These are phyloP conservation scores for Geoglossum glabrum DNA, from an alignment of 495 filamentous ascomycete genomes.

Conservation along the genomic window DNA sequence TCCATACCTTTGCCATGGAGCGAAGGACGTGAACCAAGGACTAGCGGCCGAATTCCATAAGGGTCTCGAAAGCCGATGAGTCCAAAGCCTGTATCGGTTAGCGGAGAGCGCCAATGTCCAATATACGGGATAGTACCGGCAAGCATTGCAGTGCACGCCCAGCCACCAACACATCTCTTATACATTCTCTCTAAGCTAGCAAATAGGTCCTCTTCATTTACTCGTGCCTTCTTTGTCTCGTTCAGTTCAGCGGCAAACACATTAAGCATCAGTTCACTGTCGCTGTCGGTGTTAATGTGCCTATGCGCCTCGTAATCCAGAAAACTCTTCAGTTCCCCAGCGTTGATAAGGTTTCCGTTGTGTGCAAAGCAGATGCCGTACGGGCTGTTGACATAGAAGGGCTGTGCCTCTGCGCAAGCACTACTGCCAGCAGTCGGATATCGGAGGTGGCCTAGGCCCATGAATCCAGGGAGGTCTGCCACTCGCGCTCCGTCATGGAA, in stretches of 20 bases:
- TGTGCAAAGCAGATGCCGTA: slow-evolving; percentile 55
- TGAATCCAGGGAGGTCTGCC: slow-evolving; percentile 62
- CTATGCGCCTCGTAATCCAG: slow-evolving; percentile 79
- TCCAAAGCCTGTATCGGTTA: slow-evolving; percentile 41
- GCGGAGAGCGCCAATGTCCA: neutral
- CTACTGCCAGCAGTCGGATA: slow-evolving; percentile 85
- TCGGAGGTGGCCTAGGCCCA: slow-evolving; percentile 76
- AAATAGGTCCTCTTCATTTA: slow-evolving; percentile 83
- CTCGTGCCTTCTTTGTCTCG: slow-evolving; percentile 88
- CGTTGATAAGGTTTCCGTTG: slow-evolving; percentile 93
- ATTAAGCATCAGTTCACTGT: slow-evolving; percentile 90
- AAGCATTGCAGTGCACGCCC: slow-evolving; percentile 79
- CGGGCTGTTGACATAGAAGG: slow-evolving; percentile 86
- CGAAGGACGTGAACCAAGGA: slow-evolving; percentile 56
- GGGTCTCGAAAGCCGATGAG: slow-evolving; percentile 77
- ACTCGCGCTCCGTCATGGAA: slow-evolving; percentile 63
- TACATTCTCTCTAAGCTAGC: slow-evolving; percentile 56
- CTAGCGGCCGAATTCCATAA: slow-evolving; percentile 77
- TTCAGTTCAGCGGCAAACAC: slow-evolving; percentile 86
- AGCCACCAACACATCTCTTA: slow-evolving; percentile 59
- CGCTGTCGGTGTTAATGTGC: slow-evolving; percentile 92
- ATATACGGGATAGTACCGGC: slow-evolving; percentile 32
- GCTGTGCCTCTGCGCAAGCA: slow-evolving; percentile 62
- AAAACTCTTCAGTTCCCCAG: slow-evolving; percentile 52
- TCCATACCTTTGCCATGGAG: slow-evolving; percentile 49